Conservation (phyloP, 345 rosid genomes). For the Excoecaria agallocha region DNA sequence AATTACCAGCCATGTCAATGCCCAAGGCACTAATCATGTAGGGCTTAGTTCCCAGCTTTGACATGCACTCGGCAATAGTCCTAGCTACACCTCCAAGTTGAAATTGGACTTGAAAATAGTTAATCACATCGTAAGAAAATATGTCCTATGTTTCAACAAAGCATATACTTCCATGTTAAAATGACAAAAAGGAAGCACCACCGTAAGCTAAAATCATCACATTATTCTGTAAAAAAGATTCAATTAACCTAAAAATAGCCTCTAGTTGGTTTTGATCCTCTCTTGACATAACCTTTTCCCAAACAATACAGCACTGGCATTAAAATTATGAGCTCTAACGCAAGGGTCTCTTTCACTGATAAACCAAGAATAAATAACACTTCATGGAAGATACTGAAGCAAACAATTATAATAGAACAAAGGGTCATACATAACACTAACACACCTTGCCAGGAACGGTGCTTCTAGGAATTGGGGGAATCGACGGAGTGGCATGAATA, state of each 20-base stretch:
- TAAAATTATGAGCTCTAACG: neutral
- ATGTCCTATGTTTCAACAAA: neutral
- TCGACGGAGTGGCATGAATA: no score
- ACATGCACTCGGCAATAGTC: constrained; percentile 83
- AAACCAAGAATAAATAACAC: neutral
- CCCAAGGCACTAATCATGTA: constrained; percentile 82
- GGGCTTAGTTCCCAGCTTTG: constrained; percentile 68
- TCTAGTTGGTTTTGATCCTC: neutral
- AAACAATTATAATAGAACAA: no score
- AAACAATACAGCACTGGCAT: neutral
- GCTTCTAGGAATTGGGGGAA: no score
- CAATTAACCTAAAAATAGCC: neutral
- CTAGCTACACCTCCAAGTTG: constrained; percentile 86
- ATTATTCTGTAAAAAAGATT: neutral
- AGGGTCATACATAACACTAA: no score
- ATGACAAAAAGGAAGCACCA: neutral
- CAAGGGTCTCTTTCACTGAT: neutral
- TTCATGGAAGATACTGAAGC: no score
- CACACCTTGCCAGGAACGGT: no score
- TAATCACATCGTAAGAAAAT: neutral
- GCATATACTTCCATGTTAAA: neutral
- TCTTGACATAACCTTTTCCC: neutral
- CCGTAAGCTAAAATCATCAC: neutral
- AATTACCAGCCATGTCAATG: constrained; percentile 65
- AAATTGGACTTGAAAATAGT: constrained; percentile 49